Percentiles rank a stretch among this genome's conserved stretches.
phyloP scores from a whole-genome alignment of 176 grass and related monocot species.

The Oryza nivara region DNA sequence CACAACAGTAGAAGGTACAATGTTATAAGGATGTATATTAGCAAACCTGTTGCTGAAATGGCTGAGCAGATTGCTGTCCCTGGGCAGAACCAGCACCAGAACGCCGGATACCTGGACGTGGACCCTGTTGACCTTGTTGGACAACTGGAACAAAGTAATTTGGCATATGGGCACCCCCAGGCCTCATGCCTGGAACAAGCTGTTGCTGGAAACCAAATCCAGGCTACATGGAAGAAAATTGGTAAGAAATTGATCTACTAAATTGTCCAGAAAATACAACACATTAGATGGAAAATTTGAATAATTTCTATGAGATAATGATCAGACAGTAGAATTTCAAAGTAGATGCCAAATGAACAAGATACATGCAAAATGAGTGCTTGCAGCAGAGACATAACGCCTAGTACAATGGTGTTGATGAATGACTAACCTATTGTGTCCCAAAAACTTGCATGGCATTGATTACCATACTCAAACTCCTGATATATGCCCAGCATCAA shows the following conservation, averaged over 20 bases:
- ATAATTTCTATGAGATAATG: conserved; percentile 27
- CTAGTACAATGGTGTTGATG: neutral
- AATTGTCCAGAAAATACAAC: conserved; percentile 10
- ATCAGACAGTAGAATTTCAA: conserved; percentile 8
- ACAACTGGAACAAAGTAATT: conserved; percentile 84
- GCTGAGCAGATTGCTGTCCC: conserved; percentile 62
- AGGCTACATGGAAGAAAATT: conserved; percentile 45
- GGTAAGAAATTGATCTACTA: conserved; percentile 21
- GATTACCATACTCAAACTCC: conserved; percentile 7
- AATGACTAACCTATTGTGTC: neutral
- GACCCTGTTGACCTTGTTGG: conserved; percentile 82
- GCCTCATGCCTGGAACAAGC: conserved; percentile 90
- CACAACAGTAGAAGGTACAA: neutral
- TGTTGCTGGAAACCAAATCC: conserved; percentile 92
- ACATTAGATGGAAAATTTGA: conserved; percentile 11
- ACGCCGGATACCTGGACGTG: conserved; percentile 75
- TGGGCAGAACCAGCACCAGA: conserved; percentile 57
- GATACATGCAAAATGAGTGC: neutral
- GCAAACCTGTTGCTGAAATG: conserved; percentile 84
- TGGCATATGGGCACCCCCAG: conserved; percentile 74
- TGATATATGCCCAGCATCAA: neutral
- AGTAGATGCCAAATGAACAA: conserved; percentile 19
- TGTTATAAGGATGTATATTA: neutral
- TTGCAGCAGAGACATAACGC: neutral
- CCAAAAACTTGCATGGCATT: neutral